phyloP scores from a whole-genome alignment of 2,329 filamentous ascomycete species.

The Sporothrix mexicana region DNA sequence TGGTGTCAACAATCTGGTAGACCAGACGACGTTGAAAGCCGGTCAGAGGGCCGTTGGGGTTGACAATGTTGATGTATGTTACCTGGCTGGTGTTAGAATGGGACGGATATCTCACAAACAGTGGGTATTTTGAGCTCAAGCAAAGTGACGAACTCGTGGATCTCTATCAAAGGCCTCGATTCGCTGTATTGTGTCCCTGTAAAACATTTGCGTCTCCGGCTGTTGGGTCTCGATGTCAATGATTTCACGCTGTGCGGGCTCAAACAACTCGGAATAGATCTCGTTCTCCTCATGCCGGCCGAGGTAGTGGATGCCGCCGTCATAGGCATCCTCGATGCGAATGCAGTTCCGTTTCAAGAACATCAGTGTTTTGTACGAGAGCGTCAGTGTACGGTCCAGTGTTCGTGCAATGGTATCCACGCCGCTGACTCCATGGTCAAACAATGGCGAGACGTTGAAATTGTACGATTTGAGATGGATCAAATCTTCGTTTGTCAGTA shows the following conservation, averaged over 20 bases:
- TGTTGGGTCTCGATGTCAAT: constrained; percentile 30
- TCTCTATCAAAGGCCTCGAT: no score
- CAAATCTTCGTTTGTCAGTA: no score
- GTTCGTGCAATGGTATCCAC: constrained; percentile 37
- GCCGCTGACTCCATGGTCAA: constrained; percentile 33
- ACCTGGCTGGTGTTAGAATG: background rate
- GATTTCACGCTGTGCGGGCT: background rate
- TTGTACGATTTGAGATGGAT: constrained; percentile 41
- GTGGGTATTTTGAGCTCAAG: no score
- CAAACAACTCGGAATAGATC: constrained; percentile 16
- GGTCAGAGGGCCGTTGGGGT: constrained; percentile 40
- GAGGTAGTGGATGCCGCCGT: constrained; percentile 45
- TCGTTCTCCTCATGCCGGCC: constrained; percentile 40
- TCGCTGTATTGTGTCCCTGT: background rate
- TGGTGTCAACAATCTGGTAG: constrained; percentile 39
- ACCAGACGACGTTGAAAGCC: constrained; percentile 42
- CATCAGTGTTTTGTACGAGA: constrained; percentile 42
- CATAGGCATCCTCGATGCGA: constrained; percentile 40
- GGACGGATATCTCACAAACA: no score
- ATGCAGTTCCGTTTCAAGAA: constrained; percentile 44
- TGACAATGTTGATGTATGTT: constrained; percentile 37
- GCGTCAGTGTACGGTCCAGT: constrained; percentile 41
- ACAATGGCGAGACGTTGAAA: constrained; percentile 44
- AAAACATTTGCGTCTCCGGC: constrained; percentile 36
- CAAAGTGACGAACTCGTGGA: no score